phyloP scores from a whole-genome alignment of 2,329 filamentous ascomycete species.

The Juglanconis oblonga region DNA sequence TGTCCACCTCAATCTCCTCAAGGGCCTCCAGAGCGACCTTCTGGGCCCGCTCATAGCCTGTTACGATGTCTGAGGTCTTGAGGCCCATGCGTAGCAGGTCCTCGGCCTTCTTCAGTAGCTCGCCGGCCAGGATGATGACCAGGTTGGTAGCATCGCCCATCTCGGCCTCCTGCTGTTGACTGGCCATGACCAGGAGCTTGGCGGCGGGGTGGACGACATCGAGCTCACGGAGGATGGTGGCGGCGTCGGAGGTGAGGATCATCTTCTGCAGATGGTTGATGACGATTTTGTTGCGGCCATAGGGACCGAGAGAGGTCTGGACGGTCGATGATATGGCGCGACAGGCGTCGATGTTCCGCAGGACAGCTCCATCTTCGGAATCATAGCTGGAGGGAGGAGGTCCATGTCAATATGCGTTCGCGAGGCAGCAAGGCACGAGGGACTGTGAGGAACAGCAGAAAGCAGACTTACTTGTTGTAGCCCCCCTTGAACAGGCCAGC shows the following conservation, averaged over 20 bases:
- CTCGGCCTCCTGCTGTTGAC: constrained; percentile 97
- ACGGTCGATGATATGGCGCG: constrained; percentile 93
- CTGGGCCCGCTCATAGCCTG: constrained; percentile 93
- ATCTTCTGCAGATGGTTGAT: constrained; percentile 99
- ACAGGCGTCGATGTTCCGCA: constrained; percentile 98
- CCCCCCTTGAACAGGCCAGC: constrained; percentile 91
- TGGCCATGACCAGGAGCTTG: constrained; percentile 97
- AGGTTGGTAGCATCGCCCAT: constrained; percentile 99
- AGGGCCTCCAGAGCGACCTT: constrained; percentile 80
- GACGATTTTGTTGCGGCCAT: constrained; percentile 98
- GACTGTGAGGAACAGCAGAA: constrained; percentile 4
- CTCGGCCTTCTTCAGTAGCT: constrained; percentile 95
- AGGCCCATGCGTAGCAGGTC: constrained; percentile 94
- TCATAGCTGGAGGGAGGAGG: constrained; percentile 71
- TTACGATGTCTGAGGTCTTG: constrained; percentile 96
- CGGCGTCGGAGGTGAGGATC: constrained; percentile 97
- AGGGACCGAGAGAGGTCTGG: constrained; percentile 93
- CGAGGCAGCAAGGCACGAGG: constrained; percentile 14
- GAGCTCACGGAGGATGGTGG: constrained; percentile 94
- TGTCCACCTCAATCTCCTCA: constrained; percentile 87
- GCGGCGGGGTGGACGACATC: constrained; percentile 98
- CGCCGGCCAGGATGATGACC: constrained; percentile 92
- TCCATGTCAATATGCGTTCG: constrained; percentile 5
- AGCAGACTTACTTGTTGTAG: constrained; percentile 78
- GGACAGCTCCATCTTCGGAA: constrained; percentile 95